Evolutionary conservation across 2,329 filamentous ascomycete species (phyloP), one percentile per base, ranked within the genome.

Genomic region (Fusarium torreyae): DNA sequence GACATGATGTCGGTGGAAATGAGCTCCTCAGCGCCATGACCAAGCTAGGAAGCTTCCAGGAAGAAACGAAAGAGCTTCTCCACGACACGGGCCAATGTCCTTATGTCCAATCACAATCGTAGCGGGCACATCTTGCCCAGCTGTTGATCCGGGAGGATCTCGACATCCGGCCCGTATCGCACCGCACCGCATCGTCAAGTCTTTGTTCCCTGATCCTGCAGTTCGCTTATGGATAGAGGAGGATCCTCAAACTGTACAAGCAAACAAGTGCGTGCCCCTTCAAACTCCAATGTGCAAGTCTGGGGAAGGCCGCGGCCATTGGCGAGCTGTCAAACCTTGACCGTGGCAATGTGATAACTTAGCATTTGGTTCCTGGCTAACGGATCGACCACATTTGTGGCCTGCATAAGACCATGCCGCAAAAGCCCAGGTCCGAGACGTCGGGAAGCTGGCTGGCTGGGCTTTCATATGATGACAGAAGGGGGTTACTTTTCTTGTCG

Each of bases 1-100:
- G 46, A 52, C 33, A 66, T 69, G 71, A 74, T 74, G 72, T 72
- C 60, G 64, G 70, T 75, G 72, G 72, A 74, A 74, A 74, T 74
- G 72, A 74, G 54, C 58, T 53, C 59, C 39, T 24, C 20, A 57
- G 55, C 43, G 57, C 60, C 58, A 57, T 56, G 45, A 54, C 66
- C 59, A 33, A 52, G 61, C 65, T 71, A 63, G 64, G 70, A 70
- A 64, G 55, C 48, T 63, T 71, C 53, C 22, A 51, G 33, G 58
- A 61, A 69, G 58, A 62, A 71, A 62, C 57, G 55, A 65, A 57
- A 43, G 59, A 43, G 53, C 65, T 67, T 71, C 69, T 68, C 63
- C 57, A 60, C 38, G 57, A 53, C 51, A 71, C 68, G 66, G 66
- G 34, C 44, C 66, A 66, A 33, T 43, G 51, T 28, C 44, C 26